phyloP scores from a whole-genome alignment of 192 early-diverging fungal genomes.

The Coemansia sp. region DNA sequence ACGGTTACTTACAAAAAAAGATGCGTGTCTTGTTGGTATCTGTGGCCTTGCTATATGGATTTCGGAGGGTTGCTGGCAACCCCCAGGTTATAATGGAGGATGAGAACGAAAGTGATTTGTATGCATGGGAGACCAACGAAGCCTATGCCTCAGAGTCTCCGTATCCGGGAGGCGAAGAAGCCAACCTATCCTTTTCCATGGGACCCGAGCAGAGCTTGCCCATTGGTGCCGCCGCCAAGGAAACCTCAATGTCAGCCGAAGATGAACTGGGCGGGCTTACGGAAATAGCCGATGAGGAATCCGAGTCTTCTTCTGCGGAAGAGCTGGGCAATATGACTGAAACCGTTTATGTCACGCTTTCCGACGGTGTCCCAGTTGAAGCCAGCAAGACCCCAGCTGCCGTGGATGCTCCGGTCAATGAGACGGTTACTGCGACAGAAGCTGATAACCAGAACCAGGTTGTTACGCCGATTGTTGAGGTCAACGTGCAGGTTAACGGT shows the following conservation, averaged over 20 bases:
- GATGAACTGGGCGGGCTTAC: not conserved
- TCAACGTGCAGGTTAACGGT: not conserved
- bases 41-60: too few species aligned
- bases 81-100: slow-evolving; percentile 1
- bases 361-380: not conserved
- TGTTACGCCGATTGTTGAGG: not conserved
- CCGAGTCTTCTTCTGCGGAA: not conserved
- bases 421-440: not conserved
- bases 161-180: not conserved
- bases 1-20: too few species aligned
- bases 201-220: slow-evolving; percentile 1
- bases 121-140: slow-evolving; percentile 12
- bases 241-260: slow-evolving; percentile 2
- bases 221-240: slow-evolving; percentile 5
- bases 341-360: slow-evolving; percentile 4
- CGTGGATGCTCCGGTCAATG: too few species aligned
- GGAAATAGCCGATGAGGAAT: not conserved
- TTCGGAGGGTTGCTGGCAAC: slow-evolving; percentile 14
- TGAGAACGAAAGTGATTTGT: not conserved
- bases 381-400: not conserved
- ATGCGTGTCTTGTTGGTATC: too few species aligned
- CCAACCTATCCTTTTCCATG: not conserved
- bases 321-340: not conserved
- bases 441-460: not conserved
- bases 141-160: slow-evolving; percentile 19